Base-by-base conservation (phyloP, 768 basidiomycete genomes). In the Hygrocybe punicea region DNA sequence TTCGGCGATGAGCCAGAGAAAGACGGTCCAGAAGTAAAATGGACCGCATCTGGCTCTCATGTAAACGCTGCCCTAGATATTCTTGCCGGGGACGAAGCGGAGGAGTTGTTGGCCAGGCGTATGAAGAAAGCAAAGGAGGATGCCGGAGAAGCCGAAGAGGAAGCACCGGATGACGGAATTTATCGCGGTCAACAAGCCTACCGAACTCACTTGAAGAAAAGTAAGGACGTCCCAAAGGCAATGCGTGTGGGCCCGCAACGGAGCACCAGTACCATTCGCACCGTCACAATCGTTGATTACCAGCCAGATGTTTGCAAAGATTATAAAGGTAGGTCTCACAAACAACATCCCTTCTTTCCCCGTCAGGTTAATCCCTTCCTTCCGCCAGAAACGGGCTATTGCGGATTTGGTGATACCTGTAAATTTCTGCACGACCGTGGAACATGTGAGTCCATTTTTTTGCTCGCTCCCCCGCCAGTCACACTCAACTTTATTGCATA, bases 261-360 rank as follows among this genome's bases (percentile, higher is more conserved):
- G 70, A 86, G 73, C 68, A 84, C 74, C 44, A 89, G 70, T 74
- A 98, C 90, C 58, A 93, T 99, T 63, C 83, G 93, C 55, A 95
- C 92, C 2, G 95, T 96, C 46, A 98, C 96, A 3, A 87, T 98
- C 57, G 82, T 91, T 46, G 96, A 99, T 77, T 99, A 98, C 73
- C 96, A 99, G 71, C 96, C 96, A 2, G 96, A 98, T 67, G 96
- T 99, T 16, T 99, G 96, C 75, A 99, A 99, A 72, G 96, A 98
- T 72, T 99, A 99, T 74, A 98, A 97, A 85, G 93, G 93, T 92
- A 60, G 56, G 86, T 80, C 58, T 52, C 54, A 53, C 24, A 24
- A 44, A 46, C 58, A 55, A 47, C 29, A 47, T 55, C 24, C 54
- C 49, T n/a, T n/a, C n/a, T n/a, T n/a, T n/a, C n/a, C n/a, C n/a